Percentiles rank a stretch among this genome's conserved stretches.
These are phyloP conservation scores for Heliocybe sulcata DNA, from an alignment of 1,284 basidiomycete genomes.

Conservation along the genomic window DNA sequence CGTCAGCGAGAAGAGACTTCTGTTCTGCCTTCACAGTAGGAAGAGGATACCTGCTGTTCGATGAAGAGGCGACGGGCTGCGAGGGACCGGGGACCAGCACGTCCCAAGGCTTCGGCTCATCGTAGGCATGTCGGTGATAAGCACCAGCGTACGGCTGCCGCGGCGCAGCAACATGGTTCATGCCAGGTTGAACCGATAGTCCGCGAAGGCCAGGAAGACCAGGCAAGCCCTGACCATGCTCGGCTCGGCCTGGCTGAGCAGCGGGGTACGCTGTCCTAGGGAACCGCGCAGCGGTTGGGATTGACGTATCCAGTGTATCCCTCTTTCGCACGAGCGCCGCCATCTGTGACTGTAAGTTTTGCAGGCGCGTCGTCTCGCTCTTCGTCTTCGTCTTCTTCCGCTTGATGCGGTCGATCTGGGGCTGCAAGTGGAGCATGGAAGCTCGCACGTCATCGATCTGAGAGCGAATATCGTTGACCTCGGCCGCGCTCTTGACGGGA, in stretches of 20 bases:
- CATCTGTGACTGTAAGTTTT: conserved; percentile 13
- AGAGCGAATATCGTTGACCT: conserved; percentile 15
- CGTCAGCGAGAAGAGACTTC: neutral
- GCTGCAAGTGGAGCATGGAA: conserved; percentile 16
- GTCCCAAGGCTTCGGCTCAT: no score
- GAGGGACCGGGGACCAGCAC: neutral
- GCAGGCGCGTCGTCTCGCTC: conserved; percentile 22
- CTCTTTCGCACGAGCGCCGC: conserved; percentile 15
- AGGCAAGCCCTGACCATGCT: no score
- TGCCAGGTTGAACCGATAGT: no score
- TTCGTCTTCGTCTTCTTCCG: conserved; percentile 22
- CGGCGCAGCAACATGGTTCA: no score
- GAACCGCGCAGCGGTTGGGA: conserved; percentile 13
- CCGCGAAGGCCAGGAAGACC: no score
- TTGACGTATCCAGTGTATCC: conserved; percentile 16
- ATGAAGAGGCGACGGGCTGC: neutral
- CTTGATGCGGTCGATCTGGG: conserved; percentile 13
- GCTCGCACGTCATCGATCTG: conserved; percentile 20
- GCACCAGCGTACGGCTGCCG: no score
- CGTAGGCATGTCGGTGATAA: no score
- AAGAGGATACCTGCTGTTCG: neutral
- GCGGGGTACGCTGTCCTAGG: conserved; percentile 2
- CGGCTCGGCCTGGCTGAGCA: no score
- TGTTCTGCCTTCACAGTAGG: neutral
- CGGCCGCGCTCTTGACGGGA: neutral